Evolutionary conservation across 2,329 filamentous ascomycete species (phyloP).

Genomic region (Trichoderma gracile): DNA sequence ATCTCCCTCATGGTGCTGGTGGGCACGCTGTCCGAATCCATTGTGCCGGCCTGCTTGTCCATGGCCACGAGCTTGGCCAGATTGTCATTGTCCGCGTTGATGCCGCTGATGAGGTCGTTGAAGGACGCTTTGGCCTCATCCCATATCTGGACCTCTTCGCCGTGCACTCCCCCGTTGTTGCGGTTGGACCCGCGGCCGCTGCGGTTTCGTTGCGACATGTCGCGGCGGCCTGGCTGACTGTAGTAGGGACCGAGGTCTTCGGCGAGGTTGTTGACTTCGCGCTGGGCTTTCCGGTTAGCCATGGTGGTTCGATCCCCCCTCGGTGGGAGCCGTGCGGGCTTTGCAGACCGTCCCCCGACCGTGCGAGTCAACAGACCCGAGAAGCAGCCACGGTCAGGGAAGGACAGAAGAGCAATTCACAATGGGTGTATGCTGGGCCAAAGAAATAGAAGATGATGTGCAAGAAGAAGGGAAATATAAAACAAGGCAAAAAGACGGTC

Average conservation of each 20-base stretch:
- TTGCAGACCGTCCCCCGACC: conserved; percentile 22
- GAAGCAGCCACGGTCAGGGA: conserved; percentile 1
- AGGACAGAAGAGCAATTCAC: too few species aligned
- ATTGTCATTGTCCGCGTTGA: conserved; percentile 48
- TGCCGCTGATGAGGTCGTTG: conserved; percentile 42
- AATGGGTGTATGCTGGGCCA: neutral
- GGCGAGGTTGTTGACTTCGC: conserved; percentile 39
- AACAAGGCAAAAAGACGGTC: conserved; percentile 1
- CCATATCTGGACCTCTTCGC: conserved; percentile 49
- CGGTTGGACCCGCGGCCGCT: conserved; percentile 48
- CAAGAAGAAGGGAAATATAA: conserved; percentile 16
- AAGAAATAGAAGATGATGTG: neutral
- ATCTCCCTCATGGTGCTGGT: conserved; percentile 44
- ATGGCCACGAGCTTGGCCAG: conserved; percentile 43
- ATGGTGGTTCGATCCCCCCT: conserved; percentile 27
- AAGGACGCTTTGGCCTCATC: conserved; percentile 44
- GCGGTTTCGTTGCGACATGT: conserved; percentile 49
- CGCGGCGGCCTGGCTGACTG: conserved; percentile 30
- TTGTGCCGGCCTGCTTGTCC: conserved; percentile 45
- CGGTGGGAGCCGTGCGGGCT: conserved; percentile 15
- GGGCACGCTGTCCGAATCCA: conserved; percentile 43
- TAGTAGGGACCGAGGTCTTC: conserved; percentile 41
- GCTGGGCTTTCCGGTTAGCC: conserved; percentile 40
- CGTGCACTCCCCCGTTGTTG: conserved; percentile 46
- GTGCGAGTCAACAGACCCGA: conserved; percentile 18